A percentile compares a stretch with the other conserved stretches of the same genome.
These are phyloP conservation scores for Phoma sp. DNA, from an alignment of 2,329 filamentous ascomycete species.

Conservation along the genomic window DNA sequence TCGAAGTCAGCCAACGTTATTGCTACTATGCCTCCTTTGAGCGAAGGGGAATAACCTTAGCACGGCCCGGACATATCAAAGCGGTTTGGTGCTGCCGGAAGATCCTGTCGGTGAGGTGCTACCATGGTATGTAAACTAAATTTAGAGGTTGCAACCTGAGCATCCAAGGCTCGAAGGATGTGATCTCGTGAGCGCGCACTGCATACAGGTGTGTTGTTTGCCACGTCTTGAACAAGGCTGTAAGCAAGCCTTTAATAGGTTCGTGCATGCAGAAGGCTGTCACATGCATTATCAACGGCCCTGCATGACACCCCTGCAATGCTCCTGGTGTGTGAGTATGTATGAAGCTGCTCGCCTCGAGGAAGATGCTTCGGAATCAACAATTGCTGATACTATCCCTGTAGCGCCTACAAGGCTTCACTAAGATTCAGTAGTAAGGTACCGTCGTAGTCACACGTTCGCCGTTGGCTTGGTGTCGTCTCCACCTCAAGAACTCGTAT, in stretches of 20 bases:
- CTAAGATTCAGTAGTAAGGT: not conserved
- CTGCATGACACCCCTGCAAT: conserved; percentile 2
- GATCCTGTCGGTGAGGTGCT: conserved; percentile 5
- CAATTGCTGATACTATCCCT: not conserved
- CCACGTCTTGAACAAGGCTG: conserved; percentile 8
- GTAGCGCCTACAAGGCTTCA: not conserved
- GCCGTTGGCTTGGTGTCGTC: not conserved
- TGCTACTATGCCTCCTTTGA: conserved; percentile 7
- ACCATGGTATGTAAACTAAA: conserved; percentile 6
- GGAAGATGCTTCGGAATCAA: not conserved
- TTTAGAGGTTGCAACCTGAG: conserved; percentile 5
- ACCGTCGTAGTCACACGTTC: not conserved
- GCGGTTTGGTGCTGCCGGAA: conserved; percentile 1
- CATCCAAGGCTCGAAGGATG: conserved; percentile 3
- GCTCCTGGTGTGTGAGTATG: not conserved
- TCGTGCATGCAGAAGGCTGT: not conserved
- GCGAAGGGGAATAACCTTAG: conserved; percentile 3
- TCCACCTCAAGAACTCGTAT: not conserved
- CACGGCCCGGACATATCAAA: conserved; percentile 3
- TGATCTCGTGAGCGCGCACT: conserved; percentile 8
- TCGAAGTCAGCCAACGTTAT: not conserved
- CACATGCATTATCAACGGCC: conserved; percentile 4
- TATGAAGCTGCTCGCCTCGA: not conserved
- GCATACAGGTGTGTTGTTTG: conserved; percentile 8
- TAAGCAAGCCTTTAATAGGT: not conserved